Conservation (phyloP, 1,139 yeast species). For the Magnusiomyces ingens region DNA sequence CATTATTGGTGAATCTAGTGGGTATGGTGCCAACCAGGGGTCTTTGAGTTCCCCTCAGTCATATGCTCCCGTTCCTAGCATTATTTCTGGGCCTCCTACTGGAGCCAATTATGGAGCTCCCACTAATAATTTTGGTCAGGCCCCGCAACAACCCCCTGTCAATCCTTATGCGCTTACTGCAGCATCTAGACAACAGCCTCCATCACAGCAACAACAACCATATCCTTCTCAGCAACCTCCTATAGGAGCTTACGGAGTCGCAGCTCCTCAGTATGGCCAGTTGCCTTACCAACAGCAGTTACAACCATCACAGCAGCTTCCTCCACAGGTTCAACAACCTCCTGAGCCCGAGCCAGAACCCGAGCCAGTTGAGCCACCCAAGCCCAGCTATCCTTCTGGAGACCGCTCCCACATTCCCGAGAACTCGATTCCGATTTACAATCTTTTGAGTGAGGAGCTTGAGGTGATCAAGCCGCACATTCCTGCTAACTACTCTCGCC, state of each 20-base stretch:
- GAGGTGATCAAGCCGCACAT: constrained; percentile 57
- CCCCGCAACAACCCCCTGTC: constrained; percentile 12
- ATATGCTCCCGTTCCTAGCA: constrained; percentile 15
- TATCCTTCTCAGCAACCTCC: constrained; percentile 14
- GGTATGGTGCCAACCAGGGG: too few relatives aligned
- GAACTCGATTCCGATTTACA: constrained; percentile 51
- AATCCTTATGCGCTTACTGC: constrained; percentile 5
- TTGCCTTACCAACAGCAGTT: constrained; percentile 3
- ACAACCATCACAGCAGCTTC: constrained; percentile 17
- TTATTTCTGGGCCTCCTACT: constrained; percentile 12
- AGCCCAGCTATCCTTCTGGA: constrained; percentile 53
- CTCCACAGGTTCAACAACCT: constrained; percentile 21
- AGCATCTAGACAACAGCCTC: constrained; percentile 17
- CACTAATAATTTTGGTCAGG: constrained; percentile 28
- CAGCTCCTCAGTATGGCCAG: constrained; percentile 13
- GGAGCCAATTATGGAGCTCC: constrained; percentile 17
- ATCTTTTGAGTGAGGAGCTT: constrained; percentile 47
- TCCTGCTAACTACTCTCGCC: constrained; percentile 69
- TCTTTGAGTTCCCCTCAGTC: too few relatives aligned
- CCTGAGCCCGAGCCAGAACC: constrained; percentile 23
- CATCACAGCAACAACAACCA: constrained; percentile 14
- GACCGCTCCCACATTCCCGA: constrained; percentile 66
- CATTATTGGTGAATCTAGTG: too few relatives aligned
- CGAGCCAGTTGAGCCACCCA: constrained; percentile 29
- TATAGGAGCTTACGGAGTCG: too few relatives aligned